phyloP scores from a whole-genome alignment of 2,329 filamentous ascomycete species.

The Aspergillus sp. region DNA sequence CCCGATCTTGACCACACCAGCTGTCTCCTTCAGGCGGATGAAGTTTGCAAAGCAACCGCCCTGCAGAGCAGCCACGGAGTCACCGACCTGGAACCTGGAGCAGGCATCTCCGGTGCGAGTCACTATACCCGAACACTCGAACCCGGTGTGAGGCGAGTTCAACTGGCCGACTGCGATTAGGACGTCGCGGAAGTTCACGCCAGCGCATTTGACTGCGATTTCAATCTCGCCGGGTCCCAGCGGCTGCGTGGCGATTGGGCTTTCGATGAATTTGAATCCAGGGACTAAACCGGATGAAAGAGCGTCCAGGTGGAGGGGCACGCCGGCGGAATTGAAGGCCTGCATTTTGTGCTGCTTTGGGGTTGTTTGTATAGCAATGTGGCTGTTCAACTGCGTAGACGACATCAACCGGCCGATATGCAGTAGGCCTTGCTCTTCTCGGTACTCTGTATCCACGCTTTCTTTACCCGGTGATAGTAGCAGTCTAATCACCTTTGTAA shows the following conservation, averaged over 20 bases:
- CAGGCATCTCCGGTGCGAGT: background rate
- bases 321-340: background rate
- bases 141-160: background rate
- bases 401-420: background rate
- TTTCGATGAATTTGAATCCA: background rate
- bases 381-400: background rate
- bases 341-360: background rate
- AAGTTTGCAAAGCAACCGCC: background rate
- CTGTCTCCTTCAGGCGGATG: background rate
- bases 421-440: background rate
- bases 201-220: background rate
- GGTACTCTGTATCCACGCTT: background rate
- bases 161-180: slow-evolving; percentile 2
- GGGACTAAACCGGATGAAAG: background rate
- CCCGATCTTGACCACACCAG: background rate
- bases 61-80: background rate
- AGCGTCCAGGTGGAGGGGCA: background rate
- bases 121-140: background rate
- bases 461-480: background rate
- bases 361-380: background rate
- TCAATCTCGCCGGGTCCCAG: background rate
- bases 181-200: slow-evolving; percentile 1
- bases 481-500: background rate
- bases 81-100: background rate
- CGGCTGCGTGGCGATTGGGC: background rate